phyloP scores from a whole-genome alignment of 2,329 filamentous ascomycete genomes.

The Emydomyces testavorans region DNA sequence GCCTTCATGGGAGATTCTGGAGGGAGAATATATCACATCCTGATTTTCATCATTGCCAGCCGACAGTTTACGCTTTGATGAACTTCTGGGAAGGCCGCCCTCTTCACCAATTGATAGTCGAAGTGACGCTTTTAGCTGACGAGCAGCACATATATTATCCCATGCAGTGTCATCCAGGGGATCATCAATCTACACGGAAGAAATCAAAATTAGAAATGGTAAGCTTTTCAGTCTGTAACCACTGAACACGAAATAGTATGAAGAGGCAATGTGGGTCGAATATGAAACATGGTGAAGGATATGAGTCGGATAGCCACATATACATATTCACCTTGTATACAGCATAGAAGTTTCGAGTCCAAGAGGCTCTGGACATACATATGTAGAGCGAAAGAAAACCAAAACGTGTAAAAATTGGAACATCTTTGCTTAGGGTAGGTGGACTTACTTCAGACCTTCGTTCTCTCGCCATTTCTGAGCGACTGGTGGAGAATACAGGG shows the following conservation, averaged over 20 bases:
- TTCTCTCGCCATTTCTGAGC: no score
- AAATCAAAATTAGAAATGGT: background rate
- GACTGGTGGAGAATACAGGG: no score
- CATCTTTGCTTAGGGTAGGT: no score
- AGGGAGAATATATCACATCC: background rate
- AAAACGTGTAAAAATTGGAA: no score
- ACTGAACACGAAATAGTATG: background rate
- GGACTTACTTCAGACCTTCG: no score
- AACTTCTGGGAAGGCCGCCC: conserved; percentile 2
- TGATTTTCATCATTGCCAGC: background rate
- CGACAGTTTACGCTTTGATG: conserved; percentile 8
- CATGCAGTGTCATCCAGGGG: background rate
- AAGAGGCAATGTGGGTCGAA: no score
- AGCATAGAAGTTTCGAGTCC: background rate
- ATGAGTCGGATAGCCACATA: background rate
- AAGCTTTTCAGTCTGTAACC: background rate
- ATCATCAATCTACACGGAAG: background rate
- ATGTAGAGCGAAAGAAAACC: no score
- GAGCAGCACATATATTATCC: conserved; percentile 1
- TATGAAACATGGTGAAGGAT: background rate
- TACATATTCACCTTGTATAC: background rate
- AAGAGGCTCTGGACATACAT: background rate
- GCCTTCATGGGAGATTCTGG: conserved; percentile 1
- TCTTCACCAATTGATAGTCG: conserved; percentile 9
- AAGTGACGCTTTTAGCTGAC: conserved; percentile 1